Conservation (phyloP, 805 yeast genomes). For the Metschnikowia chrysomelidarum region DNA sequence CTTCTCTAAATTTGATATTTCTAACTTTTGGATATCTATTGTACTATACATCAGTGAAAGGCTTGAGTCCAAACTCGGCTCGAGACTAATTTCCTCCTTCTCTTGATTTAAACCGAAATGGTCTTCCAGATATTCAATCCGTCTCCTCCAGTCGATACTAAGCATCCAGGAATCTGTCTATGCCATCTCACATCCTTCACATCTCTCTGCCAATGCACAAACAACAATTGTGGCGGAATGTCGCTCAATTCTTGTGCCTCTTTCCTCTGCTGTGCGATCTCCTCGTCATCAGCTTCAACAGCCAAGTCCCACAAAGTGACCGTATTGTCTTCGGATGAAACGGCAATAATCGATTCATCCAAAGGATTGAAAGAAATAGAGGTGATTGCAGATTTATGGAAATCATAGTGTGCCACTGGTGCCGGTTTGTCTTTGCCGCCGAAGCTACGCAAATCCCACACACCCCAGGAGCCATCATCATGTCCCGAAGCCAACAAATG, state of each 20-base stretch:
- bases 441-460: slow-evolving; percentile 93
- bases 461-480: slow-evolving; percentile 96
- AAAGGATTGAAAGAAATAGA: slow-evolving; percentile 92
- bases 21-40: too few species aligned
- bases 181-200: slow-evolving; percentile 99
- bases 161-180: slow-evolving; percentile 91
- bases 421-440: slow-evolving; percentile 50
- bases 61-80: too few species aligned
- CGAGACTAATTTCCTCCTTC: too few species aligned
- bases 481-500: slow-evolving; percentile 93
- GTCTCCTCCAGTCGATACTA: slow-evolving; percentile 92
- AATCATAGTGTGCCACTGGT: slow-evolving; percentile 93
- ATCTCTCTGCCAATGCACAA: slow-evolving; percentile 97
- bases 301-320: slow-evolving; percentile 98
- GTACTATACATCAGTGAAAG: too few species aligned
- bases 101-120: slow-evolving; percentile 74
- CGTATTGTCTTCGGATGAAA: slow-evolving; percentile 93
- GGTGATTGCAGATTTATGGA: slow-evolving; percentile 92
- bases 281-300: slow-evolving; percentile 97
- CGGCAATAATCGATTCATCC: slow-evolving; percentile 95
- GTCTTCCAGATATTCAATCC: slow-evolving; percentile 96
- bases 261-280: slow-evolving; percentile 78
- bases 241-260: slow-evolving; percentile 79
- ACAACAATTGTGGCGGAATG: slow-evolving; percentile 92
- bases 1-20: too few species aligned